A percentile compares a stretch with the other conserved stretches of the same genome.
Conservation (phyloP, 306 rosid species). For the Prunus mira region DNA sequence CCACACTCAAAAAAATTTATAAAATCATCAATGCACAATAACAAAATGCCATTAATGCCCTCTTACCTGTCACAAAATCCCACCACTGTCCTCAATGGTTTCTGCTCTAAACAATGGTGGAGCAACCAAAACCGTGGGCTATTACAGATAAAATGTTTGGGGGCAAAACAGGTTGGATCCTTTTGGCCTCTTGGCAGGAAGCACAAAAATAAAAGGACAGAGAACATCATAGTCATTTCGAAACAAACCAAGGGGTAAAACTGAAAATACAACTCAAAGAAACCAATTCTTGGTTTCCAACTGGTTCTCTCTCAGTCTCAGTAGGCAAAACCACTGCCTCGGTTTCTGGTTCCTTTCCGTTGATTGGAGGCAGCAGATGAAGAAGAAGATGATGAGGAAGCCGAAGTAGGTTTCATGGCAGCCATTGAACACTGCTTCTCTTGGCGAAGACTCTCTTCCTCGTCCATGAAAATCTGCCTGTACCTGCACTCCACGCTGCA, state of each 20-base stretch:
- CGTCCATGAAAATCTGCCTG: conserved; percentile 85
- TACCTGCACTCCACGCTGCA: conserved; percentile 94
- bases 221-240: conserved; percentile 37
- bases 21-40: not conserved
- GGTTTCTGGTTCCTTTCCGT: conserved; percentile 44
- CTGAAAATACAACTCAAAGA: conserved; percentile 7
- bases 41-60: conserved; percentile 33
- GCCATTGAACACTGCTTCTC: conserved; percentile 44
- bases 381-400: conserved; percentile 33
- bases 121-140: conserved; percentile 24
- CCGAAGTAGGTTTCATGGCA: not conserved
- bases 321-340: conserved; percentile 41
- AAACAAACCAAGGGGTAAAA: conserved; percentile 33
- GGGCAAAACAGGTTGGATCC: conserved; percentile 28
- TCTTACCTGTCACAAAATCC: conserved; percentile 4
- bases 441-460: conserved; percentile 51
- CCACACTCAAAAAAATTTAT: not conserved
- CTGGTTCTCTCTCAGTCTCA: conserved; percentile 10
- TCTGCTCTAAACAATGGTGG: not conserved
- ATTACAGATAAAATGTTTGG: conserved; percentile 12
- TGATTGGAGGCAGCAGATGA: conserved; percentile 35
- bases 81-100: not conserved
- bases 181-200: conserved; percentile 61
- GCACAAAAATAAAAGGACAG: conserved; percentile 31
- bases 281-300: conserved; percentile 2